Evolutionary conservation across 1,139 yeast genomes (phyloP), one percentile per base, ranked within the genome.

Genomic region (Taiozyma onychis): DNA sequence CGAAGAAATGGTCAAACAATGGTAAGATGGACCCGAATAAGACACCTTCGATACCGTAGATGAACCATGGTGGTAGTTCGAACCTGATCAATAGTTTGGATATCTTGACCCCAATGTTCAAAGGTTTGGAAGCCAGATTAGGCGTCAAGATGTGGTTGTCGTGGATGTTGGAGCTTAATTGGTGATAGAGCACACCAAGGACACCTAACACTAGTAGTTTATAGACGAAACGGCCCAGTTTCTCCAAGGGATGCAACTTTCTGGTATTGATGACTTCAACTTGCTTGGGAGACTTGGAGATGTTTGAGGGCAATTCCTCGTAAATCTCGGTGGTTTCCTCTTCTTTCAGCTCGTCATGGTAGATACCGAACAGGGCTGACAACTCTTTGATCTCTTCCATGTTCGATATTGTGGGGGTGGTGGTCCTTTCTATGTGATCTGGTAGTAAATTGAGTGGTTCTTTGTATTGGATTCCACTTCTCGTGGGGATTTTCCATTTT

Each of bases 21-120:
- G 95, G 93, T 45, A 84, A 77, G 37, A 82, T 61, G 14, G 75
- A 62, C 8, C 95, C 91, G 68, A 87, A 75, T 14, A 80, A 56
- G 34, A 85, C 64, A 2, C 95, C 96, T 59, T 83, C 74, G 3
- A 74, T 50, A 3, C 81, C 78, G 63, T 77, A 72, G 9, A 69
- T 60, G 9, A 69, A 56, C 55, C 66, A 66, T 5, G 66, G 63
- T 21, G 70, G 66, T 41, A 57, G 63, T 26, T 27, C 46, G 52
- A 43, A 56, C 42, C 41, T 50, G 44, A 57, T 56, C 7, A 62
- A 49, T 4, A 66, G 46, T 48, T 60, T 56, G 18, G 43, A 39
- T 16, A 39, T 24, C 11, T 22, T 14, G 2, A 60, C 60, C 6
- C 69, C 67, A 41, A 67, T 54, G 6, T 62, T 51, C 45, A 67